These are phyloP conservation scores for Pseudocercospora ulei DNA, from an alignment of 2,329 filamentous ascomycete species.

Conservation along the genomic window DNA sequence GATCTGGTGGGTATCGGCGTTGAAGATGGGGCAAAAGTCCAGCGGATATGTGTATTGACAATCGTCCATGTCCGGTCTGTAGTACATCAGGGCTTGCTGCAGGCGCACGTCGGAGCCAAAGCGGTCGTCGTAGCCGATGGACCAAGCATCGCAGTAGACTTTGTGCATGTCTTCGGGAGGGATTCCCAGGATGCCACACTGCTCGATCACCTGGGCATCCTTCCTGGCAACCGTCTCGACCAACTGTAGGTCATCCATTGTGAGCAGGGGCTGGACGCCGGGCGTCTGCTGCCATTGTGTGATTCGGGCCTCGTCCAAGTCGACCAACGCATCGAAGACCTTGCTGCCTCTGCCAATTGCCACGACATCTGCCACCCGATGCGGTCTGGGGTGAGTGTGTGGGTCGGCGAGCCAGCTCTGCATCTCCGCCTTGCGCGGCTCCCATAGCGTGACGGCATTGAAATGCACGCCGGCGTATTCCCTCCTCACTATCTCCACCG, in stretches of 20 bases:
- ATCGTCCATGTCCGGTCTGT: constrained; percentile 73
- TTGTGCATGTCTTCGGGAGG: constrained; percentile 80
- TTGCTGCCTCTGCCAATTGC: constrained; percentile 69
- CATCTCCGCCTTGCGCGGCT: constrained; percentile 80
- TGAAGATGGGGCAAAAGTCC: constrained; percentile 89
- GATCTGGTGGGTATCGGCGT: constrained; percentile 66
- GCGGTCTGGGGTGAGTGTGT: constrained; percentile 51
- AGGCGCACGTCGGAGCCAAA: constrained; percentile 69
- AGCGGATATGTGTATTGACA: constrained; percentile 85
- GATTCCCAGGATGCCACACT: constrained; percentile 75
- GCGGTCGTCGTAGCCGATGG: constrained; percentile 85
- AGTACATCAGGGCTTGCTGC: constrained; percentile 94
- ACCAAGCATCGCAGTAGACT: constrained; percentile 94
- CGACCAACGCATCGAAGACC: constrained; percentile 72
- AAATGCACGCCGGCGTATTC: constrained; percentile 64
- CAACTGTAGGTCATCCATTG: constrained; percentile 75
- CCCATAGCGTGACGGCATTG: constrained; percentile 75
- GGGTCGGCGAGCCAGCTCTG: constrained; percentile 64
- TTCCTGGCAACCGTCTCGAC: constrained; percentile 68
- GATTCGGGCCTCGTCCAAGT: constrained; percentile 58
- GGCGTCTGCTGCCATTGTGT: constrained; percentile 64
- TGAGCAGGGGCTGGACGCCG: constrained; percentile 78
- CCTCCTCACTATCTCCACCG: constrained; percentile 58
- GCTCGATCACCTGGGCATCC: constrained; percentile 80
- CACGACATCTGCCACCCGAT: constrained; percentile 69